Evolutionary conservation across 257 asterid species (phyloP), one percentile per base, ranked within the genome.

Genomic region (Nicotiana sylvestris): DNA sequence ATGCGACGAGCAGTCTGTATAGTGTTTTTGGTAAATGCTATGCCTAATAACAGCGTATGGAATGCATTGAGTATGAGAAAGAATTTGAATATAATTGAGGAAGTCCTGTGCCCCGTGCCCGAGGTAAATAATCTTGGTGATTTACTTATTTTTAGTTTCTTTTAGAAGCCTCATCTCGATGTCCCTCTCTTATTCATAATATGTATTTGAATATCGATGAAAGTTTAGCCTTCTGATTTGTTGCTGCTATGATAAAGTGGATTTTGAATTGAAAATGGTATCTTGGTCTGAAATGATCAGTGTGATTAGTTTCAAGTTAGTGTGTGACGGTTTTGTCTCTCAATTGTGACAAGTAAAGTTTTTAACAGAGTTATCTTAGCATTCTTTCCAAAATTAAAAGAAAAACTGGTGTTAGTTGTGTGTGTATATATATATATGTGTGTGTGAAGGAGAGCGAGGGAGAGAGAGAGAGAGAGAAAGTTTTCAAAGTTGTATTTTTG

Each of bases 41-140:
- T 85, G 2, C 62, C 92, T 0, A 68, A 88, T 8, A 84, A 82
- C 77, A 84, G 92, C 53, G 86, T 91, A 49, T 91, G 97, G 97
- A 85, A 83, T 30, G 87, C 87, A 1, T 25, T 91, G 79, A 37
- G 33, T 49, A 86, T 81, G 92, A 83, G 81, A 1, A 82, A 53
- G 37, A 91, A 89, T 76, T 74, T 86, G 39, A 76, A n/a, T 9
- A 68, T 89, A 35, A 74, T 92, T 7, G 80, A 82, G 77, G 86
- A 83, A 53, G 78, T 90, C 56, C 79, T 93, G n/a, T 4, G 76
- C 83, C 49, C 64, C 43, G 64, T 72, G 67, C 79, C 53, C 15
- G 21, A 67, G 93, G 97, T 93, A 83, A 66, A 89, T 37, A 1
- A 35, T 66, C 25, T 25, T 51, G 62, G 65, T 43, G 39, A 67